A percentile compares a stretch with the other conserved stretches of the same genome.
These are phyloP conservation scores for Hawksworthiomyces lignivorus DNA, from an alignment of 2,329 filamentous ascomycete species.

Conservation along the genomic window DNA sequence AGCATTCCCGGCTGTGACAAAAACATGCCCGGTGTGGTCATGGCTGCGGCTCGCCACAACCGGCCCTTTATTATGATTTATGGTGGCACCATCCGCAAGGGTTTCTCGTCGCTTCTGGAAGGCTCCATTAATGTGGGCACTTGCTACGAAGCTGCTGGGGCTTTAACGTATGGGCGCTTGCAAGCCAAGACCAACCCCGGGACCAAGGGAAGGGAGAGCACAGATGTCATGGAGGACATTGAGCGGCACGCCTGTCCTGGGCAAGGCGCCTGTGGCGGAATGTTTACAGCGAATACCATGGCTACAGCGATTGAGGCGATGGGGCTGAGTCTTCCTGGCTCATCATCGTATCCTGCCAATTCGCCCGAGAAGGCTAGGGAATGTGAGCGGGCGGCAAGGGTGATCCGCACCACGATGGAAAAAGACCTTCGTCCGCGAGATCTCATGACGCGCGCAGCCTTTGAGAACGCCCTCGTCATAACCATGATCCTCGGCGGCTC, in stretches of 20 bases:
- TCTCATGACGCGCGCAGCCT: conserved; percentile 68
- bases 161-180: conserved; percentile 68
- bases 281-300: conserved; percentile 95
- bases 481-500: conserved; percentile 85
- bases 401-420: conserved; percentile 72
- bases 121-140: conserved; percentile 80
- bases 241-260: conserved; percentile 71
- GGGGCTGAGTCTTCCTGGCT: conserved; percentile 74
- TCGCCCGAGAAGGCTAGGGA: conserved; percentile 80
- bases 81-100: conserved; percentile 80
- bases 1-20: conserved; percentile 92
- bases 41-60: conserved; percentile 90
- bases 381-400: conserved; percentile 71
- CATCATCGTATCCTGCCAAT: conserved; percentile 73
- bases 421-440: conserved; percentile 73
- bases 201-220: conserved; percentile 42
- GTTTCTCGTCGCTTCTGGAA: conserved; percentile 67
- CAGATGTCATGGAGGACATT: conserved; percentile 77
- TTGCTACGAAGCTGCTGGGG: conserved; percentile 81
- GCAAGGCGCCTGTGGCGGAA: conserved; percentile 64
- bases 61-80: conserved; percentile 93
- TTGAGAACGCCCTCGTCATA: conserved; percentile 82
- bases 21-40: conserved; percentile 91
- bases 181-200: conserved; percentile 38
- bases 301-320: conserved; percentile 84